phyloP scores from a whole-genome alignment of 179 eudicot species.

The Sideroxylon spinosum region DNA sequence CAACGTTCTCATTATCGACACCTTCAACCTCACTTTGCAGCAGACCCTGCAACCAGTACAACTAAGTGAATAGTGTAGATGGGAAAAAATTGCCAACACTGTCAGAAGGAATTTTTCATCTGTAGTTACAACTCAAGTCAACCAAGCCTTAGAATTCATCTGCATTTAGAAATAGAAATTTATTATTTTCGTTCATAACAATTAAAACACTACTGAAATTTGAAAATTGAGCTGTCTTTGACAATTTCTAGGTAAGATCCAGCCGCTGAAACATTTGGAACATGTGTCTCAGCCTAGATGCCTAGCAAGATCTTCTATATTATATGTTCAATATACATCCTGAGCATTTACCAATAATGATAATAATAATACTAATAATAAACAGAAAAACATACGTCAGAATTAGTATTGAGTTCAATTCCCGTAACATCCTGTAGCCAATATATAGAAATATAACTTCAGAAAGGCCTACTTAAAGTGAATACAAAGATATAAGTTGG shows the following conservation, averaged over 20 bases:
- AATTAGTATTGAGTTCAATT: background rate
- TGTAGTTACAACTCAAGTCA: too few species aligned
- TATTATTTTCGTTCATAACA: background rate
- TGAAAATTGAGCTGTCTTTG: background rate
- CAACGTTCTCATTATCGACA: slow-evolving; percentile 36
- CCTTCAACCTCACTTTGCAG: slow-evolving; percentile 61
- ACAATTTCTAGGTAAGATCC: background rate
- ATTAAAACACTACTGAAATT: background rate
- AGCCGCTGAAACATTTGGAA: background rate
- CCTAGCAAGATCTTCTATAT: background rate
- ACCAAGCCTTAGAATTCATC: too few species aligned
- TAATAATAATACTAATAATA: background rate
- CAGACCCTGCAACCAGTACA: slow-evolving; percentile 43
- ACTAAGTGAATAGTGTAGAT: slow-evolving; percentile 12
- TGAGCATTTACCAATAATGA: background rate
- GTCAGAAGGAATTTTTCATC: too few species aligned
- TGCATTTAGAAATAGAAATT: slow-evolving; percentile 2
- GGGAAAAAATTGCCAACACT: background rate
- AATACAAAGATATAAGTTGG: background rate
- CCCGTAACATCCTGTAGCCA: background rate
- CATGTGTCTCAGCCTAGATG: background rate
- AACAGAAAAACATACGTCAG: too few species aligned
- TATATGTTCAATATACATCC: background rate
- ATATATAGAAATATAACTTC: slow-evolving; percentile 9
- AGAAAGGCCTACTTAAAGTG: background rate